phyloP scores from a whole-genome alignment of 2,329 filamentous ascomycete genomes.

The Monilinia aucupariae region DNA sequence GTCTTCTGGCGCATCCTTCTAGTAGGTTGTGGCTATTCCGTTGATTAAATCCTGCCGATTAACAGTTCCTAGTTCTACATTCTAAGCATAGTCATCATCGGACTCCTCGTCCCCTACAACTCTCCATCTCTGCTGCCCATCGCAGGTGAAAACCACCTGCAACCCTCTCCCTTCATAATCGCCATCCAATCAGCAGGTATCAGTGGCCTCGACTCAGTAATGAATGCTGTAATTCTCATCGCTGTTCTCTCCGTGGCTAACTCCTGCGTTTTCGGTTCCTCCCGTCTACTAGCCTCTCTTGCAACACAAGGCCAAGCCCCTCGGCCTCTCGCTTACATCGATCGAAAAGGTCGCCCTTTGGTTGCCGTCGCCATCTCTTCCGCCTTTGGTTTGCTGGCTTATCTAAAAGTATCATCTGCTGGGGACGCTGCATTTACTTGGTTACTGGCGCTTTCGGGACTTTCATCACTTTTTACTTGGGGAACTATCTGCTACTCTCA shows the following conservation, averaged over 20 bases:
- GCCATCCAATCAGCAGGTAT: conserved; percentile 83
- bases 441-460: conserved; percentile 69
- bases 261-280: conserved; percentile 85
- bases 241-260: conserved; percentile 89
- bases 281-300: conserved; percentile 80
- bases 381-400: conserved; percentile 66
- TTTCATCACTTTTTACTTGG: conserved; percentile 75
- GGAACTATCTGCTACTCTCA: conserved; percentile 78
- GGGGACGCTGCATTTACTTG: conserved; percentile 64
- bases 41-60: conserved; percentile 33
- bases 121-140: conserved; percentile 57
- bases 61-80: conserved; percentile 64
- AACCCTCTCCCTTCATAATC: conserved; percentile 87
- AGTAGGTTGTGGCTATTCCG: conserved; percentile 52
- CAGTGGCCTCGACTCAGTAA: conserved; percentile 72
- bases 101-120: conserved; percentile 72
- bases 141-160: conserved; percentile 46
- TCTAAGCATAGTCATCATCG: conserved; percentile 73
- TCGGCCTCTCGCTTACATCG: conserved; percentile 70
- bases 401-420: conserved; percentile 58
- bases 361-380: conserved; percentile 64
- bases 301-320: conserved; percentile 85
- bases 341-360: conserved; percentile 73
- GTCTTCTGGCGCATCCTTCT: conserved; percentile 94
- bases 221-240: conserved; percentile 90